Conservation (phyloP, 768 basidiomycete genomes). For the Symmetrospora coprosmae region DNA sequence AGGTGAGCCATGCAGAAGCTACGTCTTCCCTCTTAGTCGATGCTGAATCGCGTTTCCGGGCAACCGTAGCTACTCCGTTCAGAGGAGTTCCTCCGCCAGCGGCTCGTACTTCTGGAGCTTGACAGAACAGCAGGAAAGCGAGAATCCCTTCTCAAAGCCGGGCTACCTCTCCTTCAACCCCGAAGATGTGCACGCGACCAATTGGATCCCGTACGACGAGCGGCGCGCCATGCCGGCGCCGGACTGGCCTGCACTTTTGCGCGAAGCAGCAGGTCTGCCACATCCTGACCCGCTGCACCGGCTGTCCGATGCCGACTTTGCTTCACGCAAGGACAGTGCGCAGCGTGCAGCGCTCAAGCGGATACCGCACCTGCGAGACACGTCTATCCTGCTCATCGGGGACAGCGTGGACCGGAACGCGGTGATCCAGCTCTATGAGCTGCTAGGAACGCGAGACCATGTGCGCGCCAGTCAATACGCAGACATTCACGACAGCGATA, state of each 20-base stretch:
- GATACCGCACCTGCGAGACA: conserved; percentile 25
- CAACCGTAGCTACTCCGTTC: too few relatives aligned
- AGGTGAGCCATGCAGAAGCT: too few relatives aligned
- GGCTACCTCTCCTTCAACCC: conserved; percentile 28
- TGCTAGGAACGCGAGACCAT: not conserved
- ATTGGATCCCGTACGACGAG: conserved; percentile 27
- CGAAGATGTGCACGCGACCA: conserved; percentile 1
- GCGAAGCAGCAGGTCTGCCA: not conserved
- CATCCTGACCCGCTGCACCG: not conserved
- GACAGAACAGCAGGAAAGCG: too few relatives aligned
- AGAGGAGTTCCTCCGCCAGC: too few relatives aligned
- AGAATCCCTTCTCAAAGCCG: conserved; percentile 28
- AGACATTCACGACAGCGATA: conserved; percentile 6
- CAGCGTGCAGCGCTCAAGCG: not conserved
- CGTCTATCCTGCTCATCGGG: conserved; percentile 31
- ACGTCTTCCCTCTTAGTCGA: too few relatives aligned
- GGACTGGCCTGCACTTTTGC: conserved; percentile 24
- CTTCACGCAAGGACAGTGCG: not conserved
- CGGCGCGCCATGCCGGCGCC: conserved; percentile 29
- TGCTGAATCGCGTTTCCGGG: too few relatives aligned
- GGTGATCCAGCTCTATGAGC: not conserved
- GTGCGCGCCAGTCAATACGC: not conserved
- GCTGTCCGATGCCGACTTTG: too few relatives aligned
- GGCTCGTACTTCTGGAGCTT: too few relatives aligned
- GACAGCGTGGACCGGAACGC: conserved; percentile 32